Percentiles rank a stretch among this genome's conserved stretches.
phyloP scores from a whole-genome alignment of 305 asterid species.

The Solanum hybrid region DNA sequence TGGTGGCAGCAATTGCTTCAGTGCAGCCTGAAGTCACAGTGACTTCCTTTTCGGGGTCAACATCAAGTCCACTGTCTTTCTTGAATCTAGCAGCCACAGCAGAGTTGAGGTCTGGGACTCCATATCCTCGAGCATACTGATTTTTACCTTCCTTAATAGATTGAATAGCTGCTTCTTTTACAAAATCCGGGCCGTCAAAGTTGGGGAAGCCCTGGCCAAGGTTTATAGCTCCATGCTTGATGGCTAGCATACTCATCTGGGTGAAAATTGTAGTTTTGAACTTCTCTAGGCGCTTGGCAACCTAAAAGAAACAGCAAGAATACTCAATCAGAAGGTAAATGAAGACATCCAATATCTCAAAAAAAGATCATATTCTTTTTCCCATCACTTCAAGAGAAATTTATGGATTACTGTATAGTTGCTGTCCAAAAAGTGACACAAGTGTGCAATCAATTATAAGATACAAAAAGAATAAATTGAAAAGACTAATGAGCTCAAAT shows the following conservation, averaged over 20 bases:
- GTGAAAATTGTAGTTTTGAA: conserved; percentile 95
- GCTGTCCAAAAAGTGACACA: not conserved
- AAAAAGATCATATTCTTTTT: not conserved
- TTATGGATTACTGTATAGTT: not conserved
- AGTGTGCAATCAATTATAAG: not conserved
- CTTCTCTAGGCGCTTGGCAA: conserved; percentile 85
- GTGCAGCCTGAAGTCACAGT: conserved; percentile 79
- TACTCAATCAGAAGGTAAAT: not conserved
- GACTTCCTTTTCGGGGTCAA: conserved; percentile 79
- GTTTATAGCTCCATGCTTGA: conserved; percentile 82
- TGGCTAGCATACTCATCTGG: conserved; percentile 89
- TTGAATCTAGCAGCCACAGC: conserved; percentile 45
- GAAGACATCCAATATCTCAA: not conserved
- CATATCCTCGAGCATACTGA: conserved; percentile 93
- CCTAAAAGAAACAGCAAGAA: conserved; percentile 27
- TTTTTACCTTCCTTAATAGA: conserved; percentile 70
- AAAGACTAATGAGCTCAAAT: not conserved
- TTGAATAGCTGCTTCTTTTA: conserved; percentile 86
- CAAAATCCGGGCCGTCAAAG: conserved; percentile 91
- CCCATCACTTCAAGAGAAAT: not conserved
- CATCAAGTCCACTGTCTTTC: conserved; percentile 59
- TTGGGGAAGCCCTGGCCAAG: conserved; percentile 98
- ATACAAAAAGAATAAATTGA: not conserved
- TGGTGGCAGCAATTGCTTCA: conserved; percentile 93
- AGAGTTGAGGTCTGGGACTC: conserved; percentile 74